phyloP scores from a whole-genome alignment of 306 rosid genomes.

The Trichosanthes truncata region DNA sequence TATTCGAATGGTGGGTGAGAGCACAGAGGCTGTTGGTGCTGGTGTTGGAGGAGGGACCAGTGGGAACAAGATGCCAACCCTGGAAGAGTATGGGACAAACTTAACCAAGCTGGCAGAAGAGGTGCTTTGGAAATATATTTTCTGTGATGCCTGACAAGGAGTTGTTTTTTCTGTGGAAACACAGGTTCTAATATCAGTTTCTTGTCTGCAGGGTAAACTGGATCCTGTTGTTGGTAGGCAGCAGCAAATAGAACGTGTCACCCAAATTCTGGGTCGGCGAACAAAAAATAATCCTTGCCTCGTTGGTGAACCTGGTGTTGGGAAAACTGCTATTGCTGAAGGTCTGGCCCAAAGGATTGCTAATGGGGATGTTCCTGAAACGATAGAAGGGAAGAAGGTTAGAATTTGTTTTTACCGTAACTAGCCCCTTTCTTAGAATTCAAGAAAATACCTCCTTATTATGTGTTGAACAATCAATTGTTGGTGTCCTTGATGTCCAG shows the following conservation, averaged over 20 bases:
- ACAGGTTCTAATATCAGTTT: neutral
- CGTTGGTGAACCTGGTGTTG: conserved; percentile 97
- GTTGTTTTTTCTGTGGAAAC: neutral
- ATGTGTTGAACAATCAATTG: neutral
- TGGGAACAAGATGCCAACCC: conserved; percentile 86
- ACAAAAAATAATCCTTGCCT: conserved; percentile 94
- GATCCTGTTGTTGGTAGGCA: conserved; percentile 99
- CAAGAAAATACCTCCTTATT: neutral
- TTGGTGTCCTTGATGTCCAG: neutral
- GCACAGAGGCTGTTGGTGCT: conserved; percentile 83
- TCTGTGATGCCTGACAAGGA: neutral
- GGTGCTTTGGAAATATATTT: conserved; percentile 27
- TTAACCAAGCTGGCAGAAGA: conserved; percentile 94
- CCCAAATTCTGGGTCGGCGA: conserved; percentile 84
- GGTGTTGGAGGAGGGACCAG: conserved; percentile 83
- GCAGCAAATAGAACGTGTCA: conserved; percentile 83
- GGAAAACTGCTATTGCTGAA: conserved; percentile 95
- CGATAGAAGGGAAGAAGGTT: conserved; percentile 95
- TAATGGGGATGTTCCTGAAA: conserved; percentile 91
- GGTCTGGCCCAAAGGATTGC: conserved; percentile 96
- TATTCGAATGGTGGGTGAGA: conserved; percentile 99
- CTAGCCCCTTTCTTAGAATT: neutral
- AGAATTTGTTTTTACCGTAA: conserved; percentile 3
- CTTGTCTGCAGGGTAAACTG: conserved; percentile 58
- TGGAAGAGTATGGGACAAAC: conserved; percentile 94